These are phyloP conservation scores for Eucalyptus rudis DNA, from an alignment of 345 rosid genomes.

Conservation along the genomic window DNA sequence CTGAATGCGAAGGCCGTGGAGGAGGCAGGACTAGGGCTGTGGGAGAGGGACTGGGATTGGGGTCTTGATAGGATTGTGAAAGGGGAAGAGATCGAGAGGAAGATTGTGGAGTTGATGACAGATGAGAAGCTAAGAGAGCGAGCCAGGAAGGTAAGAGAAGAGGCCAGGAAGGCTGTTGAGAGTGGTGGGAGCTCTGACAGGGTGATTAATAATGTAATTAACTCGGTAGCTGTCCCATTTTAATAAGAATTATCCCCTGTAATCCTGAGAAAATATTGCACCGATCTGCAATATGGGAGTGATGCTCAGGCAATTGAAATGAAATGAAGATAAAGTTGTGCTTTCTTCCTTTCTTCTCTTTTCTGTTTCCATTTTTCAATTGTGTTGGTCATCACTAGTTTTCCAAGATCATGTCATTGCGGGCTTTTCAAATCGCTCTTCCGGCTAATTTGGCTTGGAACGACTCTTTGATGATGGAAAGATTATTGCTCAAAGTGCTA, in stretches of 20 bases:
- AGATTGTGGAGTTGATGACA: conserved; percentile 15
- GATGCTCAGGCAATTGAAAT: not conserved
- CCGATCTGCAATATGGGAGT: not conserved
- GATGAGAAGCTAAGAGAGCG: not conserved
- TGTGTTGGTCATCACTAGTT: not conserved
- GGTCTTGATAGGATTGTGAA: not conserved
- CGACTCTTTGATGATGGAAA: not conserved
- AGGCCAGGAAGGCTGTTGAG: conserved; percentile 8
- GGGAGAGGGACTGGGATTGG: conserved; percentile 18
- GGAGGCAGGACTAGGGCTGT: conserved; percentile 10
- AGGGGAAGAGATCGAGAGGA: conserved; percentile 19
- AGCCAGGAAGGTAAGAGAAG: conserved; percentile 7
- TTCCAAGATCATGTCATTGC: not conserved
- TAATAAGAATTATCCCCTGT: not conserved
- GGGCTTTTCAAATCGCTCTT: not conserved
- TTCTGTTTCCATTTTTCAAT: not conserved
- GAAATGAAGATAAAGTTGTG: not conserved
- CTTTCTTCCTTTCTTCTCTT: not conserved
- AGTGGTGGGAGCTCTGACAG: conserved; percentile 7
- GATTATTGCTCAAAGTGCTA: not conserved
- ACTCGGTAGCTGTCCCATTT: not conserved
- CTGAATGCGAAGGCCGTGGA: conserved; percentile 15
- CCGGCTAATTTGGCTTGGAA: not conserved
- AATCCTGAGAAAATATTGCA: not conserved
- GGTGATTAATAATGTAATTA: not conserved